phyloP scores from a whole-genome alignment of 106 monocot genomes.

The Dioscorea dumetorum region DNA sequence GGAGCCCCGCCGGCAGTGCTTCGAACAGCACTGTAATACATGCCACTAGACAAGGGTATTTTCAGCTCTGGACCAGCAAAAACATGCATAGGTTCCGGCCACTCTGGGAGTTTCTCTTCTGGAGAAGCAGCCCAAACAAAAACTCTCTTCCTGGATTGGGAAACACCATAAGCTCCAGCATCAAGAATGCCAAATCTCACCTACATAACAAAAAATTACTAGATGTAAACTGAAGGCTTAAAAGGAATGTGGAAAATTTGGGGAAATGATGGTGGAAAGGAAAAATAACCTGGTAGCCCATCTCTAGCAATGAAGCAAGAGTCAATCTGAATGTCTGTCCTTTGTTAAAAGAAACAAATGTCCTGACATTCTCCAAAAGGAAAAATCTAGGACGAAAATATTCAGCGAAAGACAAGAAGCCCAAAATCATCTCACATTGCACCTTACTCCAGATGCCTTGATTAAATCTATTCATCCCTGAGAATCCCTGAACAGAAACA shows the following conservation, averaged over 20 bases:
- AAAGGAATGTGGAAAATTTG: too few relatives aligned
- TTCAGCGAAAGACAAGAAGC: constrained; percentile 94
- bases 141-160: constrained; percentile 95
- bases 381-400: constrained; percentile 90
- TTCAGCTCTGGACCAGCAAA: constrained; percentile 86
- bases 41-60: constrained; percentile 46
- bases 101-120: constrained; percentile 82
- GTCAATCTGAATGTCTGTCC: constrained; percentile 92
- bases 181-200: constrained; percentile 97
- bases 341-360: constrained; percentile 97
- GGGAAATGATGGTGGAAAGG: too few relatives aligned
- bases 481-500: constrained; percentile 69
- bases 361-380: constrained; percentile 95
- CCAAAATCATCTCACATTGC: constrained; percentile 98
- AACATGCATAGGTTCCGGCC: constrained; percentile 99
- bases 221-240: too few relatives aligned
- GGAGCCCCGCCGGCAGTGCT: constrained; percentile 90
- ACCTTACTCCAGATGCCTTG: constrained; percentile 97
- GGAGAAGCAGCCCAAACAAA: constrained; percentile 99
- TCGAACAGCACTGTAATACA: constrained; percentile 63
- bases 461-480: constrained; percentile 98
- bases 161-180: constrained; percentile 94
- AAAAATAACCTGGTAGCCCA: constrained; percentile 87
- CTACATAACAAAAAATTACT: constrained; percentile 19
- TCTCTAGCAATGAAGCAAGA: constrained; percentile 92